Evolutionary conservation across 202 grass and related monocot genomes (phyloP).

Genomic region (Carex arenaria): DNA sequence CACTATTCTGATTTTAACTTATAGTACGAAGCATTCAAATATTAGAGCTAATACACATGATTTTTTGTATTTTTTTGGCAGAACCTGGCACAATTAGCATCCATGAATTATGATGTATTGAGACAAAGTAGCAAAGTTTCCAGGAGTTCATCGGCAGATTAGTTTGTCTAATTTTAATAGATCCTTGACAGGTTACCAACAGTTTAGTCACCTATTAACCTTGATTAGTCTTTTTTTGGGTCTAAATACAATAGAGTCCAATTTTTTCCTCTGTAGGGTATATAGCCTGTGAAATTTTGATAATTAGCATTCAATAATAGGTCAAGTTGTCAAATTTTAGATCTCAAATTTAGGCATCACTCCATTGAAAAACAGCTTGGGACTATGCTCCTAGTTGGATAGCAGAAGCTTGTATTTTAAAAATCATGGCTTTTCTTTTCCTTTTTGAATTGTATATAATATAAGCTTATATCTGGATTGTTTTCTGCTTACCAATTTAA

Average conservation of each 20-base stretch:
- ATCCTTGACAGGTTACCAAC: neutral
- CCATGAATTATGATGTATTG: constrained; percentile 41
- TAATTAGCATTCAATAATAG: neutral
- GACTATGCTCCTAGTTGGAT: neutral
- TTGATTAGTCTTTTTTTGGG: neutral
- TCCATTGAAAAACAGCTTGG: neutral
- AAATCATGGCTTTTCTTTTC: too few species aligned
- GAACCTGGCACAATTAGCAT: constrained; percentile 37
- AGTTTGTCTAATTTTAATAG: neutral
- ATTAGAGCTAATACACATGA: neutral
- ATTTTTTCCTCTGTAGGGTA: neutral
- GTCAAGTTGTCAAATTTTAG: neutral
- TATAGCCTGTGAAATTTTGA: neutral
- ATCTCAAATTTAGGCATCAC: neutral
- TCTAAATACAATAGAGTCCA: neutral
- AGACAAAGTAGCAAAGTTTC: constrained; percentile 21
- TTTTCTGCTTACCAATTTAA: neutral
- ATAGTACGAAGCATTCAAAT: neutral
- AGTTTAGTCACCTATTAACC: neutral
- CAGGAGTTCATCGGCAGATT: constrained; percentile 1
- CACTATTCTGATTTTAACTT: neutral
- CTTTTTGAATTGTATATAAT: neutral
- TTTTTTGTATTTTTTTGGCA: neutral
- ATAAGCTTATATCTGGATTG: neutral
- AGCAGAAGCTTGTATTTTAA: neutral